Evolutionary conservation across 495 filamentous ascomycete genomes (phyloP), one percentile per base, ranked within the genome.

Genomic region (Aspergillus coremiiformis): DNA sequence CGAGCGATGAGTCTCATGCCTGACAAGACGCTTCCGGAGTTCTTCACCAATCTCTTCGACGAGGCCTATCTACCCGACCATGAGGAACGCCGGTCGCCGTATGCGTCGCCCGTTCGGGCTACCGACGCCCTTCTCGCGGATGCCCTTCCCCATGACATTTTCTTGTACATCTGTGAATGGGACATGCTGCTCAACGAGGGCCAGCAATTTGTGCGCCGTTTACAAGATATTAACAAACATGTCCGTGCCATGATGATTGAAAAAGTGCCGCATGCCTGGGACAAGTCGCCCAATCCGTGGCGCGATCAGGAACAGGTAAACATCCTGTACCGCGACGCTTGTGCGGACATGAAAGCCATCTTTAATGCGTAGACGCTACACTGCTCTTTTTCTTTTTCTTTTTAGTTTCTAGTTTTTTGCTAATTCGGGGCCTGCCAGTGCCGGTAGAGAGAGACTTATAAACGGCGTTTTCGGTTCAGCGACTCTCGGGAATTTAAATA

Each of bases 121-220:
- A 67, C 75, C 0, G 73, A 78, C 35, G 65, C 73, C 26, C 65
- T 78, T 35, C 64, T 88, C 10, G 39, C 43, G 22, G 68, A 67
- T 5, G 73, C 66, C 5, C 66, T 89, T 11, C 85, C 86, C 0
- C 66, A 78, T 8, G 77, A 86, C 39, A 78, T 89, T n/a, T 76
- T 80, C 21, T 57, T 96, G 39, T 87, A 84, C 55, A 83, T 87
- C 10, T 95, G 89, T 66, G 91, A 96, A 67, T 94, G 84, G 81
- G 91, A 96, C 61, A 93, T 95, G 86, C 67, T 96, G 21, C 72
- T 90, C 32, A 77, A 78, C 2, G 92, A 96, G 64, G 90, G 84
- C 2, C 76, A 87, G 58, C 63, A 69, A 14, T 84, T 95, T 46
- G 77, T 83, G 7, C 72, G 78, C 23, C 73, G 89, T 4, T 61